These are phyloP conservation scores for Skeletonema marinoi DNA, from an alignment of 108 stramenopile genomes.

Conservation along the genomic window DNA sequence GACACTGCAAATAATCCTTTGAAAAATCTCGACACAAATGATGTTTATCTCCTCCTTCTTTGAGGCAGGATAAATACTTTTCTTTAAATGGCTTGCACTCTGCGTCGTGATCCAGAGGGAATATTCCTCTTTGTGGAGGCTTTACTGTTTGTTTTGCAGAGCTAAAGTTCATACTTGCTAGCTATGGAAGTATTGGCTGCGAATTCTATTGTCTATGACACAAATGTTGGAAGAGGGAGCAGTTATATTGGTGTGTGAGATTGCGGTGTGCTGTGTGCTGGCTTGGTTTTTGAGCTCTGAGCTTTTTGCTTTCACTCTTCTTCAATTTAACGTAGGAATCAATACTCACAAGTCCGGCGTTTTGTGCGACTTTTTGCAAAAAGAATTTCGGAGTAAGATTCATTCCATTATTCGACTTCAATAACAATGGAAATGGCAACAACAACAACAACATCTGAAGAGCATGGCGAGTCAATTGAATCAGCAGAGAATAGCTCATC, in stretches of 20 bases:
- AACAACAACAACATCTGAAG: neutral
- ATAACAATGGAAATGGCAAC: neutral
- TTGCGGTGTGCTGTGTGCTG: no score
- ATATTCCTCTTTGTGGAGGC: slow-evolving; percentile 90
- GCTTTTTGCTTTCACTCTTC: no score
- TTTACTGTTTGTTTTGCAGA: slow-evolving; percentile 73
- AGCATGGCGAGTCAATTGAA: neutral
- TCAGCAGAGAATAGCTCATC: neutral
- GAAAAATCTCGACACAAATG: slow-evolving; percentile 83
- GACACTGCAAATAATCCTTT: slow-evolving; percentile 86
- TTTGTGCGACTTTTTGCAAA: no score
- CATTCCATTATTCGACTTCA: neutral
- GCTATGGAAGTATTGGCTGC: neutral
- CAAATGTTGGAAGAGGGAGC: no score
- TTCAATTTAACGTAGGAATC: no score
- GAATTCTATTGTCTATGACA: no score
- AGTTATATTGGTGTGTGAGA: no score
- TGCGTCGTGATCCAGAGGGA: slow-evolving; percentile 87
- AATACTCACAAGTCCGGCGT: no score
- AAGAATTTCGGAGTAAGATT: no score
- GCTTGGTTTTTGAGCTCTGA: no score
- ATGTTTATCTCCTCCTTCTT: slow-evolving; percentile 74
- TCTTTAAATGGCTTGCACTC: slow-evolving; percentile 77
- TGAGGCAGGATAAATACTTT: slow-evolving; percentile 79
- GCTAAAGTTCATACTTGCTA: slow-evolving; percentile 76